A percentile compares a stretch with the other conserved stretches of the same genome.
Evolutionary conservation across 352 stramenopile genomes (phyloP).

Genomic region (Globisporangium heterothallicum): DNA sequence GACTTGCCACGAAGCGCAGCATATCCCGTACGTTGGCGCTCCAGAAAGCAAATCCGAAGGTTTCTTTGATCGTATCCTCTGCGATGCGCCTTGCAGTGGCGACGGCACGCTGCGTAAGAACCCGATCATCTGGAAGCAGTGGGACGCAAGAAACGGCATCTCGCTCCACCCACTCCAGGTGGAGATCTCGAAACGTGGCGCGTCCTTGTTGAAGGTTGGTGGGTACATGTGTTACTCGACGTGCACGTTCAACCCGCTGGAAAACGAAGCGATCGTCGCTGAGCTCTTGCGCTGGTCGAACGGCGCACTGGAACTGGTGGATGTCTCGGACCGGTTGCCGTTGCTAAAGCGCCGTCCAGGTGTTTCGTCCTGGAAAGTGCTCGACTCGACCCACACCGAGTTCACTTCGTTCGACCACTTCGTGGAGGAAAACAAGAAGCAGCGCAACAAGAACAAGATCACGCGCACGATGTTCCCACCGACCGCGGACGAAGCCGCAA

Average conservation of each 20-base stretch:
- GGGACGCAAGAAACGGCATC: conserved; percentile 88
- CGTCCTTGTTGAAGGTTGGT: conserved; percentile 89
- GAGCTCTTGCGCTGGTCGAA: conserved; percentile 91
- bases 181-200: conserved; percentile 92
- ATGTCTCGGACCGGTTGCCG: conserved; percentile 74
- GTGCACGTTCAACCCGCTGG: conserved; percentile 98
- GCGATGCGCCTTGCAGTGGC: conserved; percentile 97
- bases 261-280: conserved; percentile 99
- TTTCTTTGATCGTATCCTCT: conserved; percentile 98
- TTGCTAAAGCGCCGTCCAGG: conserved; percentile 85
- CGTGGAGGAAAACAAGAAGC: conserved; percentile 41
- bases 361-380: conserved; percentile 91
- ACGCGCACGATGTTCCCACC: conserved; percentile 89
- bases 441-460: conserved; percentile 79
- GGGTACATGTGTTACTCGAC: conserved; percentile 96
- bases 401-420: conserved; percentile 73
- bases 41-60: conserved; percentile 49
- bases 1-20: conserved; percentile 94
- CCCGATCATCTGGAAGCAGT: conserved; percentile 94
- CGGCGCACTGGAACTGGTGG: conserved; percentile 88
- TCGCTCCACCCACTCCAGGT: conserved; percentile 94
- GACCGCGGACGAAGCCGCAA: conserved; percentile 55
- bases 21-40: conserved; percentile 90
- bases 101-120: conserved; percentile 99
- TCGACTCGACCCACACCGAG: conserved; percentile 82